phyloP scores from a whole-genome alignment of 768 basidiomycete genomes.

The Phaeolepiota aurea region DNA sequence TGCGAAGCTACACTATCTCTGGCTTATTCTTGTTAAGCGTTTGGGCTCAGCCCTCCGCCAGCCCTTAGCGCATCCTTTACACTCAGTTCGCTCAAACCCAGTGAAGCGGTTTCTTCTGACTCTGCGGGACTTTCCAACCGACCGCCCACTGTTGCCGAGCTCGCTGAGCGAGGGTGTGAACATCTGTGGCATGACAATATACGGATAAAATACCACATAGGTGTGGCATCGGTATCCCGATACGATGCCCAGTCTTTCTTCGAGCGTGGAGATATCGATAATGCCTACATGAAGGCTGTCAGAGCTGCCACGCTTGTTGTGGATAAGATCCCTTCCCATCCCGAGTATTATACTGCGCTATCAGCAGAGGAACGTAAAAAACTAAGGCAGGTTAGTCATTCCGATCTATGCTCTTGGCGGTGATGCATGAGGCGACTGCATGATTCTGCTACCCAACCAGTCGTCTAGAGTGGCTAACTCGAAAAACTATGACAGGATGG shows the following conservation, averaged over 20 bases:
- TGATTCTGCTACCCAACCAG: too few species aligned
- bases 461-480: neutral
- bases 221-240: constrained; percentile 43
- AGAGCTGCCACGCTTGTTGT: constrained; percentile 58
- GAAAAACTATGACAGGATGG: neutral
- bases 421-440: too few species aligned
- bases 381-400: neutral
- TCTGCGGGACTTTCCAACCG: constrained; percentile 7
- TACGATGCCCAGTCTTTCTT: constrained; percentile 30
- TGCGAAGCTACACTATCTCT: too few species aligned
- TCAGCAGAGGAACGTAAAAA: neutral
- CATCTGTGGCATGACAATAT: constrained; percentile 37
- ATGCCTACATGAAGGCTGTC: constrained; percentile 52
- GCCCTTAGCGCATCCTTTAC: too few species aligned
- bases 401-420: neutral
- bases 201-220: constrained; percentile 48
- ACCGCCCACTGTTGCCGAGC: constrained; percentile 44
- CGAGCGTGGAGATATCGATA: constrained; percentile 41
- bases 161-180: constrained; percentile 36
- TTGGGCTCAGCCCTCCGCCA: too few species aligned
- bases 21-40: too few species aligned
- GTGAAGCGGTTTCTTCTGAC: neutral
- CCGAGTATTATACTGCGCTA: constrained; percentile 33
- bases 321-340: constrained; percentile 54
- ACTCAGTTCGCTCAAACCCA: too few species aligned